Conservation (phyloP, 148 eudicot genomes). For the Talinum fruticosum region DNA sequence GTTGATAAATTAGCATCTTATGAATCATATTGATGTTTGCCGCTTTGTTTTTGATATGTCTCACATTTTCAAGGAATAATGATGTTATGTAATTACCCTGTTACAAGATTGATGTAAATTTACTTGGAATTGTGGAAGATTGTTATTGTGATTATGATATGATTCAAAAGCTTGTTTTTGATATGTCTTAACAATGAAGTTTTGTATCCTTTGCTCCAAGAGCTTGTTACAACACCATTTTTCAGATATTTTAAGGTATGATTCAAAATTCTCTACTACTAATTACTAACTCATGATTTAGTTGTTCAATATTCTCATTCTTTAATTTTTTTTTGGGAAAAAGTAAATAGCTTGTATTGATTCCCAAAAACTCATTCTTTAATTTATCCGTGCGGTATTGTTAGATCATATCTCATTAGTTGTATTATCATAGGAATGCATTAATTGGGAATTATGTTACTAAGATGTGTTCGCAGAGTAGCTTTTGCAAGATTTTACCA, state of each 20-base stretch:
- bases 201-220: conserved; percentile 83
- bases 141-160: conserved; percentile 97
- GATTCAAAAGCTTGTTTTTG: too few relatives aligned
- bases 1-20: background rate
- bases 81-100: conserved; percentile 14
- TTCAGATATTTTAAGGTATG: conserved; percentile 94
- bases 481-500: background rate
- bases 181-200: conserved; percentile 70
- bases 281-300: background rate
- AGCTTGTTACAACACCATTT: conserved; percentile 90
- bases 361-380: too few relatives aligned
- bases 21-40: background rate
- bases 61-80: background rate
- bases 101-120: conserved; percentile 66
- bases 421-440: too few relatives aligned
- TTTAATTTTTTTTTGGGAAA: too few relatives aligned
- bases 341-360: too few relatives aligned
- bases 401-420: too few relatives aligned
- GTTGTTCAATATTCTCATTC: background rate
- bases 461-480: background rate
- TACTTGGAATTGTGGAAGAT: conserved; percentile 88
- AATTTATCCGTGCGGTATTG: too few relatives aligned
- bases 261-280: background rate
- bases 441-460: too few relatives aligned
- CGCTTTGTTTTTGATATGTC: background rate